Conservation (phyloP, 2,329 filamentous ascomycete genomes). For the Penicillium sp. region DNA sequence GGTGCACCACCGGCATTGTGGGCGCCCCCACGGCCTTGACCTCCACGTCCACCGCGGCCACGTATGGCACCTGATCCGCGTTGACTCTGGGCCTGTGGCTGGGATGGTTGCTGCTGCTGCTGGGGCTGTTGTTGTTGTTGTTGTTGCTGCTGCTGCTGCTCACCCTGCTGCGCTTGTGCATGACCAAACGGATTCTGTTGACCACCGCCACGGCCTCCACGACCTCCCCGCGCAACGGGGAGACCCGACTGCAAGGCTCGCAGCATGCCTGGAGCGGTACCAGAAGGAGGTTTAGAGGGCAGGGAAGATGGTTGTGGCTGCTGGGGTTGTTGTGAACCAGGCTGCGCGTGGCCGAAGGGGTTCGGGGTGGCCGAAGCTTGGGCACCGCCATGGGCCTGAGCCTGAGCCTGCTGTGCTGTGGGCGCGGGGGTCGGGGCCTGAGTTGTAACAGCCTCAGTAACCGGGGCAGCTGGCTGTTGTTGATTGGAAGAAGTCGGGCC, state of each 20-base stretch:
- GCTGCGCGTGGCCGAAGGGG: conserved; percentile 25
- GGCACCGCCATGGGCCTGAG: conserved; percentile 14
- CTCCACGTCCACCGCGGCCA: conserved; percentile 41
- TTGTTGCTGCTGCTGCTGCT: conserved; percentile 25
- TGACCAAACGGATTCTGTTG: conserved; percentile 29
- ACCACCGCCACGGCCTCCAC: conserved; percentile 36
- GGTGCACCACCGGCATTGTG: conserved; percentile 30
- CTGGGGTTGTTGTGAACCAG: conserved; percentile 15
- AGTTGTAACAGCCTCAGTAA: not conserved
- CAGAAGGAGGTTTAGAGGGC: conserved; percentile 30
- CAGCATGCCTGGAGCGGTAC: conserved; percentile 38
- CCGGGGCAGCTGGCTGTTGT: not conserved
- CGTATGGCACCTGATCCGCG: conserved; percentile 39
- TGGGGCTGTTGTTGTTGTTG: conserved; percentile 18
- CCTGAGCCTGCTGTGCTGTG: not conserved
- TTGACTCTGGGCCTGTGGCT: conserved; percentile 19
- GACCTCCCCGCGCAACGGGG: conserved; percentile 39
- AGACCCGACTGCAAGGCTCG: conserved; percentile 41
- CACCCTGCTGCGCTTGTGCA: conserved; percentile 19
- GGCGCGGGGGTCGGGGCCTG: conserved; percentile 10
- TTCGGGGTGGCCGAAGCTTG: conserved; percentile 14
- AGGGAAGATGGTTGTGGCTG: conserved; percentile 19
- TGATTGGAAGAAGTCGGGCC: not conserved
- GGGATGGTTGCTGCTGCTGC: conserved; percentile 26
- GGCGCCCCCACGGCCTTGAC: conserved; percentile 32